Percentiles rank a stretch among this genome's conserved stretches.
phyloP scores from a whole-genome alignment of 2,329 filamentous ascomycete genomes.

The Fusarium subtropicale region DNA sequence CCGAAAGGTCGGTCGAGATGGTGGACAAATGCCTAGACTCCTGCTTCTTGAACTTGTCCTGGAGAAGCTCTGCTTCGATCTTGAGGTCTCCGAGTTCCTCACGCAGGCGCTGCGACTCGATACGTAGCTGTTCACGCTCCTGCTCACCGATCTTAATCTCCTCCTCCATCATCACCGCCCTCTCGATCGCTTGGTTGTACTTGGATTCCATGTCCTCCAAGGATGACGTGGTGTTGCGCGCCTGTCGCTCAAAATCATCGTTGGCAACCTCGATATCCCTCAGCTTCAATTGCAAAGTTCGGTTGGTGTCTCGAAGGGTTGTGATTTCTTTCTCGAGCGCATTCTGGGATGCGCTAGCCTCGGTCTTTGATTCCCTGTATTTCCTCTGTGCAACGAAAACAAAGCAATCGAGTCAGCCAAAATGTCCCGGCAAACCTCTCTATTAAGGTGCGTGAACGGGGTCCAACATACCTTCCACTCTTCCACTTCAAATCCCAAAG shows the following conservation, averaged over 20 bases:
- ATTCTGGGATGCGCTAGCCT: conserved; percentile 87
- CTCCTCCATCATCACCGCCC: conserved; percentile 92
- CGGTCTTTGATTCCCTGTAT: conserved; percentile 93
- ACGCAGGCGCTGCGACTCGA: conserved; percentile 88
- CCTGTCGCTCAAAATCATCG: conserved; percentile 97
- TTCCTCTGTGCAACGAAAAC: conserved; percentile 72
- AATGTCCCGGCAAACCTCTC: neutral
- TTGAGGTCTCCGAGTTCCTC: conserved; percentile 94
- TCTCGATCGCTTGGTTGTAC: conserved; percentile 93
- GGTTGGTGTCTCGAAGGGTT: conserved; percentile 83
- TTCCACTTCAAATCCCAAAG: conserved; percentile 87
- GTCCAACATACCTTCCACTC: conserved; percentile 90
- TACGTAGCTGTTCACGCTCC: conserved; percentile 88
- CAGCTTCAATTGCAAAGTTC: conserved; percentile 83
- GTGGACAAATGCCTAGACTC: conserved; percentile 68
- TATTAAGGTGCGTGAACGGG: neutral
- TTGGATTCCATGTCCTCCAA: conserved; percentile 97
- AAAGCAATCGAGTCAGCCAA: conserved; percentile 32
- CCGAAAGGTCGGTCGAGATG: conserved; percentile 71
- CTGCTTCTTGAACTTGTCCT: conserved; percentile 88
- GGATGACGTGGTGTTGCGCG: conserved; percentile 93
- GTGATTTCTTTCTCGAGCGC: conserved; percentile 96
- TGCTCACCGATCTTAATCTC: conserved; percentile 92
- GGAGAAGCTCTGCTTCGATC: conserved; percentile 93
- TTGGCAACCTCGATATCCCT: conserved; percentile 98